Percentiles rank a stretch among this genome's conserved stretches.
These are phyloP conservation scores for Venturia asperata DNA, from an alignment of 2,329 filamentous ascomycete species.

Conservation along the genomic window DNA sequence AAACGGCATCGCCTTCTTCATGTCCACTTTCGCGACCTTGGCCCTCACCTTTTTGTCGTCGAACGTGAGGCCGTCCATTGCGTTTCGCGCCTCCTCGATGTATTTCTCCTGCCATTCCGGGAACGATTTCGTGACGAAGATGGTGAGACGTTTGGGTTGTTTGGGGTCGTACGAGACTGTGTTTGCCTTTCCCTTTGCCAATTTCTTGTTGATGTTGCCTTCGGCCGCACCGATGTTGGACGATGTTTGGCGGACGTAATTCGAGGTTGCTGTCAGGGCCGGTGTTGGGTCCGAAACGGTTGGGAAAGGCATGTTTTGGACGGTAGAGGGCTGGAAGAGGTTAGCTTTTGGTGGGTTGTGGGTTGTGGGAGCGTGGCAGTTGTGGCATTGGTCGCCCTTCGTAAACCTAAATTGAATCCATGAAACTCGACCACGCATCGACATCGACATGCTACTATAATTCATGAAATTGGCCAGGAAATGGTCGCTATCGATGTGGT, in stretches of 20 bases:
- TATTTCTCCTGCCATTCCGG: constrained; percentile 90
- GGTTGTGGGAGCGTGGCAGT: background rate
- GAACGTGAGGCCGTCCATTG: constrained; percentile 57
- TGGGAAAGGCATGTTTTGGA: constrained; percentile 76
- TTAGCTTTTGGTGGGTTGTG: background rate
- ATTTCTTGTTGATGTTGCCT: constrained; percentile 74
- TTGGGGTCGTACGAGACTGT: constrained; percentile 77
- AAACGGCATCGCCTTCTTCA: constrained; percentile 98
- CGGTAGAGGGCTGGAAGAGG: constrained; percentile 49
- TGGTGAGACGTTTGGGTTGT: constrained; percentile 74
- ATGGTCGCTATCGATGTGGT: background rate
- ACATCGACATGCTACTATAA: background rate
- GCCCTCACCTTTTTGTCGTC: constrained; percentile 77
- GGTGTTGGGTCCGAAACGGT: constrained; percentile 58
- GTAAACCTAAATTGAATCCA: no score
- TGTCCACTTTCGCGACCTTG: constrained; percentile 76
- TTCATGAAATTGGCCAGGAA: background rate
- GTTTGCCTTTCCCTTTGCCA: constrained; percentile 95
- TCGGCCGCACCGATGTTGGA: constrained; percentile 83
- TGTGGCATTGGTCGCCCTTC: background rate
- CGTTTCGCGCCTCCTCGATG: constrained; percentile 67
- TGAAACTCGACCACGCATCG: background rate
- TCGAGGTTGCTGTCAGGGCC: constrained; percentile 66
- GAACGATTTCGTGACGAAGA: constrained; percentile 73
- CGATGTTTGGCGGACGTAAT: constrained; percentile 69